Evolutionary conservation across 106 monocot genomes (phyloP), one percentile per base, ranked within the genome.

Genomic region (Cymbidium sinense): DNA sequence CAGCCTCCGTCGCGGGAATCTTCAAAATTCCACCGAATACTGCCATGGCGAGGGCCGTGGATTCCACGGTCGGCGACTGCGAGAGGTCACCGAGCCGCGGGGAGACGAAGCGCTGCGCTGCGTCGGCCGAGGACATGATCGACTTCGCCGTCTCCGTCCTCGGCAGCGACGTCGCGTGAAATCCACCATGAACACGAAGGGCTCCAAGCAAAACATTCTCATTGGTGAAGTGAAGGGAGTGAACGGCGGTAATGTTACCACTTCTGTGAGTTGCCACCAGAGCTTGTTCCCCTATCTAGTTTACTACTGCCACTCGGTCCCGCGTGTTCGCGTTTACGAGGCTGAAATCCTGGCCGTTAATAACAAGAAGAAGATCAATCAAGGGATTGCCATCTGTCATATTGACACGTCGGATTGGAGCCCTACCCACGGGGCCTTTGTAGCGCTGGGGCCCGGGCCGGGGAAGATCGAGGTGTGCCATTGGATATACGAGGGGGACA

Each of bases 271-370:
- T 2, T 98, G 98, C 74, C 98, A 98, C 86, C 98, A 98, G 90
- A 92, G 94, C 74, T 43, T 98, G 76, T 98, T 92, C 81, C 98
- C 98, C 0, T 98, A 90, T 79, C 74, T 92, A 82, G 87, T 92
- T 15, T 94, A 98, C 84, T 98, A 98, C 83, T 98, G 96, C 80
- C 96, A 96, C 84, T 88, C 88, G 10, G 96, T 98, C 25, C 96
- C 96, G 5, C 39, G 30, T 8, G 75, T 76, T 2, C 27, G 52
- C 31, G 52, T 51, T 12, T 50, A 79, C 73, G 79, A 73, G 34
- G 79, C 72, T n/a, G 73, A 79, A 43, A 79, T 79, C 44, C 35
- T 79, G 54, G 79, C 67, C 31, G 79, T 73, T 13, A 52, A 73
- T 51, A 62, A 28, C 7, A 75, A 72, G 62, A 58, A 76, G 75